phyloP scores from a whole-genome alignment of 2,329 filamentous ascomycete species.

The Penicillium aurantiogriseum region DNA sequence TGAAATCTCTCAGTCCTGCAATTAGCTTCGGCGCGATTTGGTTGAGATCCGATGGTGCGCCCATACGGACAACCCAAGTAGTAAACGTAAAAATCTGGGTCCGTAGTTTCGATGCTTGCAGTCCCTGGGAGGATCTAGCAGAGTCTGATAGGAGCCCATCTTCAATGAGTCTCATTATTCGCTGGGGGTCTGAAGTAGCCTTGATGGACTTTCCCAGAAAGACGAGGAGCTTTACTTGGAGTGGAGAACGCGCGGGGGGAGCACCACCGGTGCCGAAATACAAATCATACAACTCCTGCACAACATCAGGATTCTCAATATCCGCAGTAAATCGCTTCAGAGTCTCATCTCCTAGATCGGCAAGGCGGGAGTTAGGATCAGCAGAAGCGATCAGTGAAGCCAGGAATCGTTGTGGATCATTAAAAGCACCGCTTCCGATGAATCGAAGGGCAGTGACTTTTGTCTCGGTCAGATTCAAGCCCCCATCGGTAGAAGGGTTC shows the following conservation, averaged over 20 bases:
- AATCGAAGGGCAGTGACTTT: constrained; percentile 69
- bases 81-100: constrained; percentile 82
- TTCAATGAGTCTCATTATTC: constrained; percentile 68
- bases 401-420: constrained; percentile 76
- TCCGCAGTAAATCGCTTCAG: constrained; percentile 71
- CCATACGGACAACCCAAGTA: constrained; percentile 79
- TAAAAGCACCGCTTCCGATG: constrained; percentile 81
- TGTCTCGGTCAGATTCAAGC: constrained; percentile 66
- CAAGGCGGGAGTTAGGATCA: constrained; percentile 76
- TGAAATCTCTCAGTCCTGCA: constrained; percentile 67
- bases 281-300: constrained; percentile 67
- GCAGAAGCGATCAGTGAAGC: constrained; percentile 80
- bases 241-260: constrained; percentile 59
- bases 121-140: constrained; percentile 52
- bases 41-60: constrained; percentile 59
- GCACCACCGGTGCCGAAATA: constrained; percentile 63
- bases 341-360: constrained; percentile 82
- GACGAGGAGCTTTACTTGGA: constrained; percentile 73
- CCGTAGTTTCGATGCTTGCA: constrained; percentile 77
- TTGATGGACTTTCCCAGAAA: constrained; percentile 73
- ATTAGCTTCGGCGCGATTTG: constrained; percentile 68
- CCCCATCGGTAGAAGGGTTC: constrained; percentile 59
- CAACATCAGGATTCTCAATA: constrained; percentile 65
- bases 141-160: constrained; percentile 56
- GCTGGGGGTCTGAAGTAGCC: constrained; percentile 67